Evolutionary conservation across 2,329 filamentous ascomycete species (phyloP).

Genomic region (Talaromyces sp.): DNA sequence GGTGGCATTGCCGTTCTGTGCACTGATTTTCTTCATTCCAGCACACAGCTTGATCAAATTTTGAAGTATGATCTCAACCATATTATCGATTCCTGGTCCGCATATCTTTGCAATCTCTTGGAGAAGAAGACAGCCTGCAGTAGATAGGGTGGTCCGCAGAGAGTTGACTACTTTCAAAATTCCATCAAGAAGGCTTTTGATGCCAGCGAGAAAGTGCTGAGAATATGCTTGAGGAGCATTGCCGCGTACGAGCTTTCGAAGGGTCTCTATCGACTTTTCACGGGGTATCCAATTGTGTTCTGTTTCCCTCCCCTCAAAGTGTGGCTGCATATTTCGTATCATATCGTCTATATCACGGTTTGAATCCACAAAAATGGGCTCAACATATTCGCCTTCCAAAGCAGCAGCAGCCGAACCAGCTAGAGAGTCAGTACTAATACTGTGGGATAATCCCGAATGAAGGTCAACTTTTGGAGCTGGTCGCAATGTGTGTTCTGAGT

Average conservation of each 20-base stretch:
- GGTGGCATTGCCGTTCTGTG: constrained; percentile 74
- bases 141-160: constrained; percentile 82
- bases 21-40: constrained; percentile 87
- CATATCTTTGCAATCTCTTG: constrained; percentile 78
- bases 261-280: constrained; percentile 73
- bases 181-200: constrained; percentile 76
- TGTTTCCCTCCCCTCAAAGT: constrained; percentile 83
- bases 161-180: constrained; percentile 83
- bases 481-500: constrained; percentile 23
- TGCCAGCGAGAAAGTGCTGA: constrained; percentile 64
- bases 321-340: constrained; percentile 73
- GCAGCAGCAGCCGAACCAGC: constrained; percentile 37
- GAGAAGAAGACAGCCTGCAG: constrained; percentile 76
- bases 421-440: constrained; percentile 20
- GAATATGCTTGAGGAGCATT: constrained; percentile 78
- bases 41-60: constrained; percentile 84
- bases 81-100: constrained; percentile 75
- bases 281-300: constrained; percentile 88
- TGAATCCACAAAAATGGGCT: constrained; percentile 80
- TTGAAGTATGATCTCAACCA: constrained; percentile 88
- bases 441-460: constrained; percentile 22
- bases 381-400: constrained; percentile 66
- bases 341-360: constrained; percentile 84
- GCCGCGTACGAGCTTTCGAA: constrained; percentile 75
- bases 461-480: constrained; percentile 24